Evolutionary conservation across 2,329 filamentous ascomycete species (phyloP), one percentile per base, ranked within the genome.

Genomic region (Venturia nashicola): DNA sequence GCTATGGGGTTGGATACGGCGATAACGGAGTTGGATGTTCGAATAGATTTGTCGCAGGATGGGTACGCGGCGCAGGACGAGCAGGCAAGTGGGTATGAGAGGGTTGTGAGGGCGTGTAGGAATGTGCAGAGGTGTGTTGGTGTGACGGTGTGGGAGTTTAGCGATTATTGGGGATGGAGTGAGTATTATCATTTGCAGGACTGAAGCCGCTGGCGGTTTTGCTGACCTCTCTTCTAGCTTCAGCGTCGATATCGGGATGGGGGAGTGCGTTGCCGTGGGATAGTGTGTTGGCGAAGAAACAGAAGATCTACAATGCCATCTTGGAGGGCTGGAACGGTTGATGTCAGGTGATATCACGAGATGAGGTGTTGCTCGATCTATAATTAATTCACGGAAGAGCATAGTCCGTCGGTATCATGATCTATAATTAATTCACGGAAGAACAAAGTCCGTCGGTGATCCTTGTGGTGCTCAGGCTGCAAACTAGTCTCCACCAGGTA

Each of bases 1-100:
- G 70, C 70, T n/a, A 73, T 82, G 27, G 78, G 77, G 20, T 77
- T 82, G 23, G 83, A 87, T 67, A 77, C 86, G 36, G 84, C 84
- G 9, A 77, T 86, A 63, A 87, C 84, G 2, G 85, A 87, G 74
- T 77, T 87, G 20, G 86, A 89, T 69, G 86, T 89, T 68, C 68
- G 72, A 40, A 68, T 74, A 36, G 66, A 59, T 39, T 69, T 69
- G 2, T 65, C 66, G 0, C 69, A 69, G 14, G 20, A 14, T 14
- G 14, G 16, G 18, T 16, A 20, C 3, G 23, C 3, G 12, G 55
- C 20, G 20, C 51, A 61, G 46, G 2, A 43, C 27, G 69, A 71
- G 48, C 69, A 73, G 65, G 44, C 39, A 8, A 61, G 44, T 14
- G 67, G 69, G 60, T 70, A 70, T 67, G 65, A 66, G 36, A 66